Base-by-base conservation (phyloP, 495 filamentous ascomycete genomes). In the Xylaria scruposa region DNA sequence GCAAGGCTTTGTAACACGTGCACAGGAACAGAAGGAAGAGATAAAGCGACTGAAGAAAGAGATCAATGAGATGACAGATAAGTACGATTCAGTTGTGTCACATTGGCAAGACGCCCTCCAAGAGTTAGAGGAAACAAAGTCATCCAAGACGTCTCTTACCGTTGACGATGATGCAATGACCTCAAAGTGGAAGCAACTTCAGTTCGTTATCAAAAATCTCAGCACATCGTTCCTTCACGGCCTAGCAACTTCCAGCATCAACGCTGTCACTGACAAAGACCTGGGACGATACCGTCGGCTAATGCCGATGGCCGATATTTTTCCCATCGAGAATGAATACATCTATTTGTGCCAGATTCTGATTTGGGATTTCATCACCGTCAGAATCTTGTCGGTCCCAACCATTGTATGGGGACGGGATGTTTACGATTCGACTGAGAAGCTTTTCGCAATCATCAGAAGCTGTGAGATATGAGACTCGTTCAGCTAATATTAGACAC, bases 121-220 rank as follows among this genome's bases (percentile, higher is more conserved):
- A 1, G 63, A 66, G 46, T 24, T 66, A 3, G 63, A 66, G 0
- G 63, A 66, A 5, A 8, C 10, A 19, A 51, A 51, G 4, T 51
- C 36, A 10, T 66, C 63, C 13, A 51, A 47, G 8, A 51, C 36
- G 63, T 31, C 3, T 47, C 63, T 66, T 29, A 17, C 17, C 10
- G 4, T 66, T n/a, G 63, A 51, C 21, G 63, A 66, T 10, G 63
- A 66, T 40, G 17, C 8, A 12, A 47, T 66, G 40, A 5, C 63
- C 8, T 66, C 63, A 10, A 36, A 51, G 42, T 66, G 63, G 63
- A 66, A 47, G 26, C 63, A 66, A 6, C 63, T 66, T 49, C 63
- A 31, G 3, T 66, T 66, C 19, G 4, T 66, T 21, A 51, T 36
- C 44, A 66, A 36, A 8, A 66, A 26, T 7, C 44, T 66, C 42